These are phyloP conservation scores for Dionaea muscipula DNA, from an alignment of 179 eudicot genomes.

Conservation along the genomic window DNA sequence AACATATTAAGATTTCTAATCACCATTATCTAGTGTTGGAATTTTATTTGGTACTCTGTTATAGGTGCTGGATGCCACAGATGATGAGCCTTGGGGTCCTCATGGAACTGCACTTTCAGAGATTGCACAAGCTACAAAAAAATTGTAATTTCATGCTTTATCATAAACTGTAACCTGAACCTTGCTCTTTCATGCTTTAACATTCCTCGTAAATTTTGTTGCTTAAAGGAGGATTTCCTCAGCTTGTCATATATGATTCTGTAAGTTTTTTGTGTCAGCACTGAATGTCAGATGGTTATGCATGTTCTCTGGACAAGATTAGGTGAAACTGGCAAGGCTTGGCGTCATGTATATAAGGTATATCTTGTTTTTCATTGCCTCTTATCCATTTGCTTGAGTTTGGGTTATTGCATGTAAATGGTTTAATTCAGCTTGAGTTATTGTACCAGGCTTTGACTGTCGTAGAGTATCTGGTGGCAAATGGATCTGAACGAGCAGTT, in stretches of 20 bases:
- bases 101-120: slow-evolving; percentile 94
- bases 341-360: slow-evolving; percentile 98
- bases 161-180: not conserved
- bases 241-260: slow-evolving; percentile 10
- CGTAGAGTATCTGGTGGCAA: slow-evolving; percentile 81
- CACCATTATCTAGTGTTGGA: not conserved
- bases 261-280: slow-evolving; percentile 38
- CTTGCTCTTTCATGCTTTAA: not conserved
- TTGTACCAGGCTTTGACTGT: slow-evolving; percentile 64
- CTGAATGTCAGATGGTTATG: slow-evolving; percentile 97
- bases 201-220: not conserved
- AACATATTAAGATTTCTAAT: no score
- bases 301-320: slow-evolving; percentile 94
- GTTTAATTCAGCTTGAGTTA: not conserved
- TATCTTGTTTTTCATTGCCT: not conserved
- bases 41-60: slow-evolving; percentile 12
- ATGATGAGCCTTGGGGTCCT: slow-evolving; percentile 98
- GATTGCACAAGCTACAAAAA: slow-evolving; percentile 90
- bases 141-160: slow-evolving; percentile 38
- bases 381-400: not conserved
- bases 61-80: slow-evolving; percentile 94
- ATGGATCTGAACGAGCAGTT: slow-evolving; percentile 97
- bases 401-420: not conserved
- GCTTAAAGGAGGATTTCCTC: not conserved
- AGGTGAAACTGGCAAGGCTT: slow-evolving; percentile 81